A percentile compares a stretch with the other conserved stretches of the same genome.
phyloP scores from a whole-genome alignment of 495 filamentous ascomycete genomes.

The Ramalina peruviana region DNA sequence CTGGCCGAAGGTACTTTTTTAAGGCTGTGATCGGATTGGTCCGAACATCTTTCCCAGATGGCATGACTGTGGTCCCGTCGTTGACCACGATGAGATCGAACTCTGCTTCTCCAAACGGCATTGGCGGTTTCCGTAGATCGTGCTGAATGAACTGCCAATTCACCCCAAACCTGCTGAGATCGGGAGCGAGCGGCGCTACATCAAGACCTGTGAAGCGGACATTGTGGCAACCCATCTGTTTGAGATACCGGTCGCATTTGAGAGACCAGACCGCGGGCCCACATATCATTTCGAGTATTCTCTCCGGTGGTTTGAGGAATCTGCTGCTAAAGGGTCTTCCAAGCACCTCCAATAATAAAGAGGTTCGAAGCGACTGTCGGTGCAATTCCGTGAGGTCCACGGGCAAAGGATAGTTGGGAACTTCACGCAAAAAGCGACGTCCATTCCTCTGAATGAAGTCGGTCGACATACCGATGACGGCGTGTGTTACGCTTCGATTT shows the following conservation, averaged over 20 bases:
- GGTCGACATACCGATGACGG: slow-evolving; percentile 27
- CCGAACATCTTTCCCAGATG: slow-evolving; percentile 44
- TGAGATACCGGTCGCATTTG: slow-evolving; percentile 65
- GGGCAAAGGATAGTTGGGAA: slow-evolving; percentile 67
- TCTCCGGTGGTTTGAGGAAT: slow-evolving; percentile 51
- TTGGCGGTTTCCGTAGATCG: slow-evolving; percentile 57
- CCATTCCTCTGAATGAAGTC: slow-evolving; percentile 63
- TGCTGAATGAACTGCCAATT: slow-evolving; percentile 83
- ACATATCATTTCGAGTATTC: slow-evolving; percentile 77
- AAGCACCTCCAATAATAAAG: slow-evolving; percentile 68
- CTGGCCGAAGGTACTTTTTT: slow-evolving; percentile 60
- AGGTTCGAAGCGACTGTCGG: slow-evolving; percentile 70
- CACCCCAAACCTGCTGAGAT: slow-evolving; percentile 59
- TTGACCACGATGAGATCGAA: slow-evolving; percentile 90
- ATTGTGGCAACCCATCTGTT: slow-evolving; percentile 40
- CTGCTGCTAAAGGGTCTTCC: slow-evolving; percentile 65
- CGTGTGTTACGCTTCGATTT: too few relatives aligned
- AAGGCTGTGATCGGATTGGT: slow-evolving; percentile 58
- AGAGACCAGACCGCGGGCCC: slow-evolving; percentile 84
- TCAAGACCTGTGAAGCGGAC: slow-evolving; percentile 76
- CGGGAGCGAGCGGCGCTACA: slow-evolving; percentile 60
- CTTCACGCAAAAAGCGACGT: slow-evolving; percentile 69
- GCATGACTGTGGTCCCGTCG: slow-evolving; percentile 51
- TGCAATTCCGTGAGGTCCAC: slow-evolving; percentile 81
- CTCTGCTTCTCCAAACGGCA: slow-evolving; percentile 69